phyloP scores from a whole-genome alignment of 805 yeast genomes.

The Suhomyces faveliae region DNA sequence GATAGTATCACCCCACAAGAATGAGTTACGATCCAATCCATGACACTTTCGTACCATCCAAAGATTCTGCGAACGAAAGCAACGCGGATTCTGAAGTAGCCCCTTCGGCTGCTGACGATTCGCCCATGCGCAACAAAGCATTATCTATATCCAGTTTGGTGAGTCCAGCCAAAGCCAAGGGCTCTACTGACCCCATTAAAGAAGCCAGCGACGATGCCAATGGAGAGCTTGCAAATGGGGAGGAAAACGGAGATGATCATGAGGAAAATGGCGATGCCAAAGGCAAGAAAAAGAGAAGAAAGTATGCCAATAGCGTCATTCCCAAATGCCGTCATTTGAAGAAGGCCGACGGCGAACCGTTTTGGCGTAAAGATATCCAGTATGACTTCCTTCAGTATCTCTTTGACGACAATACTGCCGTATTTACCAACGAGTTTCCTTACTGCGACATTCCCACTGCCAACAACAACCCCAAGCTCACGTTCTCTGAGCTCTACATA shows the following conservation, averaged over 20 bases:
- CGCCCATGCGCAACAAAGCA: conserved; percentile 2
- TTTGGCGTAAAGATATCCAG: conserved; percentile 86
- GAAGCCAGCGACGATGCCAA: conserved; percentile 2
- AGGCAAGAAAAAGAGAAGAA: conserved; percentile 16
- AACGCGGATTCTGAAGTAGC: not conserved
- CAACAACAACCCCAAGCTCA: conserved; percentile 46
- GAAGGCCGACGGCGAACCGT: conserved; percentile 88
- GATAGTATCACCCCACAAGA: not conserved
- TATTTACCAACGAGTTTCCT: conserved; percentile 65
- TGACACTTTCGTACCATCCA: conserved; percentile 26
- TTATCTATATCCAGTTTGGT: conserved; percentile 12
- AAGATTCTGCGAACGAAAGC: conserved; percentile 1
- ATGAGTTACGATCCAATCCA: conserved; percentile 48
- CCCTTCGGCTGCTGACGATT: not conserved
- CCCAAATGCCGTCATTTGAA: conserved; percentile 60
- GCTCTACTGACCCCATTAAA: not conserved
- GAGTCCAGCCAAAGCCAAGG: not conserved
- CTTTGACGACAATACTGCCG: conserved; percentile 60
- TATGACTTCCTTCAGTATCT: conserved; percentile 68
- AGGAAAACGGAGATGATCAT: not conserved
- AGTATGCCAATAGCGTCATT: conserved; percentile 16
- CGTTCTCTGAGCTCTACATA: conserved; percentile 82
- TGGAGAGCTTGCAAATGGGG: not conserved
- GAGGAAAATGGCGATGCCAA: conserved; percentile 12
- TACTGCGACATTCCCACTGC: conserved; percentile 38